Conservation (phyloP, 345 rosid genomes). For the Citrus australasica region DNA sequence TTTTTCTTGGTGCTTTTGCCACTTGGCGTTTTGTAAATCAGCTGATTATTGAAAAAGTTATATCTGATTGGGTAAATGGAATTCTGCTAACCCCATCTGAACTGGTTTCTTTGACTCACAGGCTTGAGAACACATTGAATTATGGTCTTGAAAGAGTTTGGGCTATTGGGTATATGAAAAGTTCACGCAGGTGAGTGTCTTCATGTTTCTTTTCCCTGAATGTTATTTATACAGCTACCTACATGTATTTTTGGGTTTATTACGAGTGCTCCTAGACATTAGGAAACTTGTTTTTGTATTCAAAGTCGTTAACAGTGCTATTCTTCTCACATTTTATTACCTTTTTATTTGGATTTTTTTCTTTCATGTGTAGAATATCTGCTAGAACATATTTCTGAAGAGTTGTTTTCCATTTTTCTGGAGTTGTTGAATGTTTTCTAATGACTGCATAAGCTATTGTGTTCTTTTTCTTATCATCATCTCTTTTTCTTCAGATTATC, state of each 20-base stretch:
- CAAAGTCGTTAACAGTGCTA: neutral
- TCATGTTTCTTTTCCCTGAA: neutral
- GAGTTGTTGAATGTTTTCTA: neutral
- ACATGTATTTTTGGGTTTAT: neutral
- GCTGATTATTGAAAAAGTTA: neutral
- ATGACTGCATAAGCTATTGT: neutral
- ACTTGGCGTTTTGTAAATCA: neutral
- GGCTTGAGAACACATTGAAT: constrained; percentile 80
- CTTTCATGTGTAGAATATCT: neutral
- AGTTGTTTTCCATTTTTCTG: neutral
- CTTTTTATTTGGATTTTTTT: neutral
- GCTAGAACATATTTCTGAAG: neutral
- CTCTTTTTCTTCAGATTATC: neutral
- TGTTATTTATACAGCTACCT: neutral
- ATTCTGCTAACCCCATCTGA: neutral
- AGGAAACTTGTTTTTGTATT: constrained; percentile 1
- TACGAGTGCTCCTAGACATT: neutral
- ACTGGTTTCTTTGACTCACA: constrained; percentile 28
- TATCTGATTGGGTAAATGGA: neutral
- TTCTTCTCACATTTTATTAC: neutral
- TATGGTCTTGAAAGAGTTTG: constrained; percentile 98
- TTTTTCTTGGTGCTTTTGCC: neutral
- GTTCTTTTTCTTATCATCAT: neutral
- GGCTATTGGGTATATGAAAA: constrained; percentile 83
- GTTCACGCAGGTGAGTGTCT: constrained; percentile 80